Evolutionary conservation across 345 rosid genomes (phyloP), one percentile per base, ranked within the genome.

Genomic region (Ceriops tagal): DNA sequence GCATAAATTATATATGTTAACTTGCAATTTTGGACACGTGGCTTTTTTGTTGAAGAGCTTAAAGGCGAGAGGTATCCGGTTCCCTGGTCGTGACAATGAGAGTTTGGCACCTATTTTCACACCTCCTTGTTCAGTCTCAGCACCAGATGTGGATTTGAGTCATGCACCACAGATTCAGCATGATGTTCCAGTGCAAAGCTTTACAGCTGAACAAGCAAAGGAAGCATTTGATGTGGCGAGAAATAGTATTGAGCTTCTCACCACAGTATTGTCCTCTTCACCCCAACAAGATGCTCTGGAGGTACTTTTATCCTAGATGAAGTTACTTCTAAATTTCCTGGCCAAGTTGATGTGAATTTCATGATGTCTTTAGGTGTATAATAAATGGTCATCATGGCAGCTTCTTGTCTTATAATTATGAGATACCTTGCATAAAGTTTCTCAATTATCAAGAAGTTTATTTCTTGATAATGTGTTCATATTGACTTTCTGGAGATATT

Each of bases 81-180:
- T 96, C 80, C 98, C 99, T 63, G 99, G 96, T 53, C 92, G 97
- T 78, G 99, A 96, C 76, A 69, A 79, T 51, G 99, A 96, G 85
- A 96, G 97, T 77, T 73, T 92, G 83, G 98, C 86, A 53, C 98
- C 99, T 53, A 89, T 96, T 65, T 92, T 96, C 73, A 96, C 98
- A 7, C 99, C 97, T 73, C 83, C 98, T 71, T 88, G 84, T 66
- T 82, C 99, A 59, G 84, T 80, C 73, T 81, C 88, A 26, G 88
- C 83, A 53, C 81, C 82, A 22, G 96, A 92, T 67, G 80, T 70
- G 64, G 86, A 80, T 75, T 72, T 74, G 46, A 77, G 69, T 71
- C 74, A 80, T 71, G 86, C 83, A 52, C 86, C 81, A 72, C 92
- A 83, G 71, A 31, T 81, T 64, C 85, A 80, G 79, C 80, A 39